Evolutionary conservation across 148 eudicot species (phyloP).

Genomic region (Heliamphora exappendiculata): DNA sequence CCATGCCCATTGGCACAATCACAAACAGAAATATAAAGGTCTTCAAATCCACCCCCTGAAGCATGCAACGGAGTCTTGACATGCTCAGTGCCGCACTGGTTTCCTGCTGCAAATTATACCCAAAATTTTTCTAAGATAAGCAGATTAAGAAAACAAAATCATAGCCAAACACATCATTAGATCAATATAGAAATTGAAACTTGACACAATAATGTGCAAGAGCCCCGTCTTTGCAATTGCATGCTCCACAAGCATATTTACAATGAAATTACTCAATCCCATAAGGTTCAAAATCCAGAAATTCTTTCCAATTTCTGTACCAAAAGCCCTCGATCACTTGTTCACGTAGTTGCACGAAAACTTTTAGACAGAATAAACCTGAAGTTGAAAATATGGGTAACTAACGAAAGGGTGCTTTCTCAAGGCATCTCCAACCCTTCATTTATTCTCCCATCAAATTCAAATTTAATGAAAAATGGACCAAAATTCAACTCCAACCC

Average conservation of each 20-base stretch:
- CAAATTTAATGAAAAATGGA: too few species aligned
- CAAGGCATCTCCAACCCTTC: too few species aligned
- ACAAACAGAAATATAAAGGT: conserved; percentile 23
- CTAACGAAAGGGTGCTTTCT: too few species aligned
- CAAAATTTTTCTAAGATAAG: not conserved
- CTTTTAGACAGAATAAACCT: too few species aligned
- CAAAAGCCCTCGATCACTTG: not conserved
- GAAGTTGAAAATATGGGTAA: too few species aligned
- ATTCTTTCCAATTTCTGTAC: not conserved
- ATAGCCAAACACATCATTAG: not conserved
- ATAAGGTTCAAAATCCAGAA: not conserved
- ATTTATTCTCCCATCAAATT: too few species aligned
- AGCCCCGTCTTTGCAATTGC: not conserved
- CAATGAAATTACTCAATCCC: not conserved
- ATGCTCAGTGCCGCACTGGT: conserved; percentile 23
- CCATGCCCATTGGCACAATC: conserved; percentile 24
- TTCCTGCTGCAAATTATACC: conserved; percentile 20
- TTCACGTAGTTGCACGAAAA: not conserved
- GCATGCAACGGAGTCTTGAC: conserved; percentile 35
- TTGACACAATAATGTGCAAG: not conserved
- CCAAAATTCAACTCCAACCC: too few species aligned
- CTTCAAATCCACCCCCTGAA: conserved; percentile 33
- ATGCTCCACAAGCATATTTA: not conserved
- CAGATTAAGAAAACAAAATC: not conserved
- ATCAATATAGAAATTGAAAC: not conserved